Conservation (phyloP, 352 stramenopile genomes). For the Globisporangium rhizosaccharum region DNA sequence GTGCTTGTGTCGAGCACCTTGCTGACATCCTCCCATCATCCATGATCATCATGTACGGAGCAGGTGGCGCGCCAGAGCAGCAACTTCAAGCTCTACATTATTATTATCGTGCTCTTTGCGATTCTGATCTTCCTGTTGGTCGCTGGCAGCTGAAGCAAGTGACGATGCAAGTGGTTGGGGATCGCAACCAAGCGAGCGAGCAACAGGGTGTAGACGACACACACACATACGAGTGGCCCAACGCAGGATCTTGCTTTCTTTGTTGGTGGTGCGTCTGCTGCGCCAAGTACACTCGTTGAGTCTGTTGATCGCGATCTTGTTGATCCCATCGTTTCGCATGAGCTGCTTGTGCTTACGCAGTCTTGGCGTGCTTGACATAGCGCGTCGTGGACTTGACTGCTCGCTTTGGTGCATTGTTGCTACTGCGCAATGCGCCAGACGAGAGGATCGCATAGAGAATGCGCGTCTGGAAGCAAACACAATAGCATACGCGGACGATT, state of each 20-base stretch:
- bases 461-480: constrained; percentile 15
- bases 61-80: constrained; percentile 92
- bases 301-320: too few species aligned
- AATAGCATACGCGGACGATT: neutral
- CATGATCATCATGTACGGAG: constrained; percentile 15
- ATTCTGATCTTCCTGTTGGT: constrained; percentile 89
- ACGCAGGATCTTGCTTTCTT: too few species aligned
- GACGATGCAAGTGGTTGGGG: neutral
- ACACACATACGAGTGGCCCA: too few species aligned
- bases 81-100: constrained; percentile 92
- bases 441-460: constrained; percentile 30
- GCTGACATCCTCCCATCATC: neutral
- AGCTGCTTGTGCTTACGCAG: constrained; percentile 6
- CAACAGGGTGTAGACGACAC: neutral
- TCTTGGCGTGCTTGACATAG: constrained; percentile 18
- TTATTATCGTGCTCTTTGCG: constrained; percentile 80
- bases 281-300: too few species aligned
- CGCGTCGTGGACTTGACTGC: constrained; percentile 3
- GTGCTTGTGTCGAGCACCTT: neutral
- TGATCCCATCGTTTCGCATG: too few species aligned
- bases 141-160: constrained; percentile 36
- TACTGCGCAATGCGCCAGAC: constrained; percentile 19
- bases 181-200: neutral
- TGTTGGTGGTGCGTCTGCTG: too few species aligned
- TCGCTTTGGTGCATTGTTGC: neutral